Base-by-base conservation (phyloP, 352 stramenopile species). In the Phytophthora foliorum region DNA sequence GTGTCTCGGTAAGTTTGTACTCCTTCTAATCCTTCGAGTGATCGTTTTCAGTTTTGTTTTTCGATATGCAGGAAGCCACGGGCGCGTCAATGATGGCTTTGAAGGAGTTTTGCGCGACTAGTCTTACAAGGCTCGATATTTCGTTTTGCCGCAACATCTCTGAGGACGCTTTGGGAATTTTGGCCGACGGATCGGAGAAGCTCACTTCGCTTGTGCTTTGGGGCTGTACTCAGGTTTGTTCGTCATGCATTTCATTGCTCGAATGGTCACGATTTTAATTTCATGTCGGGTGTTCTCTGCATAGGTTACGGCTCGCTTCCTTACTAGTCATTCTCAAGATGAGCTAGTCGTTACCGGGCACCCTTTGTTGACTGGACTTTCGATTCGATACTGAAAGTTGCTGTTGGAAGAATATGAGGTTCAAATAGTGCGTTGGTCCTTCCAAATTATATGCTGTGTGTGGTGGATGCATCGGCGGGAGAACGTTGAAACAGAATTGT, bases 131-230 rank as follows among this genome's bases (percentile, higher is more conserved):
- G 9, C 74, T 95, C 17, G 85, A 95, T 65, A 81, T 95, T 29
- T 95, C 88, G 5, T 95, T 95, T 48, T 93, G 86, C 32, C 77
- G 88, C 14, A 84, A 84, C 19, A 80, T 95, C 13, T 76, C 78
- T 0, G 88, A 95, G 55, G 83, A 93, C 36, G 82, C 77, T 8
- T 63, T 95, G 6, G 88, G 88, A 1, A 65, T 85, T 34, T 89
- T 92, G 45, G 81, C 72, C 0, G 84, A 92, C 57, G 50, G 67
- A 4, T 71, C 73, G 10, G 72, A 86, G 9, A 79, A 75, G 1
- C 63, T 95, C 14, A 64, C 46, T 42, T 81, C 69, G 0, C 45
- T 95, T 2, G 77, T 88, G 46, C 68, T 95, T 2, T 93, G 82
- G 82, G 88, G 88, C 3, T 95, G 88, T 59, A 95, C 88, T 2